Base-by-base conservation (phyloP, 305 asterid genomes). In the Fraxinus ornus region DNA sequence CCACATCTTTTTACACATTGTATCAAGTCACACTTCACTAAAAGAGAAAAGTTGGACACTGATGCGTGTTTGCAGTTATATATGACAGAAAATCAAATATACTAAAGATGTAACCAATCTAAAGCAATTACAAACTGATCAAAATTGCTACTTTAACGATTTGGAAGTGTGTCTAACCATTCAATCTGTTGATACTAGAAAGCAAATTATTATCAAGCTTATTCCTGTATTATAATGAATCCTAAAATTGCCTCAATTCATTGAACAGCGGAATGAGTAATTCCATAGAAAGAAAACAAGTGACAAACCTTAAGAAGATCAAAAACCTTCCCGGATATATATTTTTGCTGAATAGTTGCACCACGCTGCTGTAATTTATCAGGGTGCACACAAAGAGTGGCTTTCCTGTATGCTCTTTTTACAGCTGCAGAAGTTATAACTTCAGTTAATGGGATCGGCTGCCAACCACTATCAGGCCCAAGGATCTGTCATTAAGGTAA, bases 341-440 rank as follows among this genome's bases (percentile, higher is more conserved):
- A 96, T 86, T 96, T 96, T 81, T 94, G 98, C 78, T 93, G 98
- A 86, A 93, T 82, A 72, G 95, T 91, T 35, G 99, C 99, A 47
- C 98, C 98, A 52, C 97, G 93, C 52, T 96, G 98, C 79, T 96
- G 99, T 89, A 96, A 88, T 89, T 96, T 96, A 86, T 96, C 99
- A 1, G 98, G 98, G 84, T 93, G 99, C 82, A 94, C 97, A 83
- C 94, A 94, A 22, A 96, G 97, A 70, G 97, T 91, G 57, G 99
- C 99, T 90, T 90, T 94, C 89, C 97, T 89, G 89, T 94, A 96
- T 82, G 95, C 94, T 82, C 86, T 94, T 87, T 93, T 94, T 79
- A 93, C 98, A 21, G 97, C 95, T 32, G 92, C 94, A 52, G 96
- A 85, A 72, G 97, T 92, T 86, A 94, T 91, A 37, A 96, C 92